These are phyloP conservation scores for Bipolaris victoriae DNA, from an alignment of 2,329 filamentous ascomycete genomes.

Conservation along the genomic window DNA sequence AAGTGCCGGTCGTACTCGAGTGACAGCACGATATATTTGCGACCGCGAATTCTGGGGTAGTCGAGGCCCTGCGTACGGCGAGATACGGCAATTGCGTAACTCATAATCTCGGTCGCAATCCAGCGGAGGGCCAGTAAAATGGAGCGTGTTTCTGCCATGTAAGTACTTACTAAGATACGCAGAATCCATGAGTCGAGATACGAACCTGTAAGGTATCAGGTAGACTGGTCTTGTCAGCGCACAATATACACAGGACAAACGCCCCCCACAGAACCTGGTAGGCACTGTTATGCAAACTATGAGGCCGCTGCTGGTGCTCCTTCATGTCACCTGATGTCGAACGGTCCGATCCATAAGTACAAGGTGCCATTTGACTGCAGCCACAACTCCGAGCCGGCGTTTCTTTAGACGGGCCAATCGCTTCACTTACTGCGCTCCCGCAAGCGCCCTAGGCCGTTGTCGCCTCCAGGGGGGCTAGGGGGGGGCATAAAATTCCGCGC, in stretches of 20 bases:
- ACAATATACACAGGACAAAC: neutral
- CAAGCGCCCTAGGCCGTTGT: no score
- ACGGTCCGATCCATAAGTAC: neutral
- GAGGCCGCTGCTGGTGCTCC: neutral
- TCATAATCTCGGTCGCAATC: neutral
- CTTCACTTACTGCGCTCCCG: neutral
- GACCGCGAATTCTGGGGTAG: no score
- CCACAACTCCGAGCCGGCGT: neutral
- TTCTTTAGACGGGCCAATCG: neutral
- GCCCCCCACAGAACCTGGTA: neutral
- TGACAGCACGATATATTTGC: no score
- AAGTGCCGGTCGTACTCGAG: no score
- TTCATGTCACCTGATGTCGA: neutral
- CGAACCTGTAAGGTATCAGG: neutral
- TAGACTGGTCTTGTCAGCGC: neutral
- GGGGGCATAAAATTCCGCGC: no score
- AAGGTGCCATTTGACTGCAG: no score
- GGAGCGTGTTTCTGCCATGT: no score
- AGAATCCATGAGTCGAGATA: neutral
- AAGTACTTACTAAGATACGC: no score
- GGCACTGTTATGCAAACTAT: neutral
- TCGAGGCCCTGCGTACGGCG: no score
- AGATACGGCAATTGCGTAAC: no score
- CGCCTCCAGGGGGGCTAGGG: no score
- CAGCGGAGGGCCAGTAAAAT: no score